Evolutionary conservation across 2,329 filamentous ascomycete species (phyloP).

Genomic region (Beauveria varroae): DNA sequence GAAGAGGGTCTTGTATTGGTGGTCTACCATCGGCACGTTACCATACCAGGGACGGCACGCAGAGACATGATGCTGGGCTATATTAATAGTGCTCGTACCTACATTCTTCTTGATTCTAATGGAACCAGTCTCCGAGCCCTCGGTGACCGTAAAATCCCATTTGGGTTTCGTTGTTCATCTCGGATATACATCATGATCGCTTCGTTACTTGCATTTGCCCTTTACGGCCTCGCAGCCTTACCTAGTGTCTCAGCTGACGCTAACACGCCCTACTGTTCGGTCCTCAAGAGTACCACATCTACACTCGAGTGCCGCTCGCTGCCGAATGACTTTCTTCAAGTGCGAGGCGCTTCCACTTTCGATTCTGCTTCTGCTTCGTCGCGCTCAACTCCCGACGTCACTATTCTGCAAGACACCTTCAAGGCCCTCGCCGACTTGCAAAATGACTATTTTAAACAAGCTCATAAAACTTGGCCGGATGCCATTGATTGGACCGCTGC

Average conservation of each 20-base stretch:
- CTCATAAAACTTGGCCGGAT: slow-evolving; percentile 74
- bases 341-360: background rate
- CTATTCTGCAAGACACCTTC: slow-evolving; percentile 43
- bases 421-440: slow-evolving; percentile 70
- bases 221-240: slow-evolving; percentile 5
- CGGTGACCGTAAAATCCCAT: background rate
- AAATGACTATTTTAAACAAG: slow-evolving; percentile 65
- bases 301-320: background rate
- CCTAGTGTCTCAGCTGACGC: background rate
- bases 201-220: background rate
- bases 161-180: background rate
- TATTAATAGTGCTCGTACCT: background rate
- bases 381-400: background rate
- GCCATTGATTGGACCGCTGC: slow-evolving; percentile 93
- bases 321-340: background rate
- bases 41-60: background rate
- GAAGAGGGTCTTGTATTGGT: background rate
- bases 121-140: background rate
- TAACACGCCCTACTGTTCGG: slow-evolving; percentile 6
- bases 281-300: background rate
- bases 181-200: slow-evolving; percentile 4
- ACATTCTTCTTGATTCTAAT: background rate
- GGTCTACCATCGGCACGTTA: background rate
- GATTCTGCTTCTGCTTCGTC: background rate
- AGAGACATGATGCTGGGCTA: slow-evolving; percentile 1